phyloP scores from a whole-genome alignment of 805 yeast species.

The Candida verbasci region DNA sequence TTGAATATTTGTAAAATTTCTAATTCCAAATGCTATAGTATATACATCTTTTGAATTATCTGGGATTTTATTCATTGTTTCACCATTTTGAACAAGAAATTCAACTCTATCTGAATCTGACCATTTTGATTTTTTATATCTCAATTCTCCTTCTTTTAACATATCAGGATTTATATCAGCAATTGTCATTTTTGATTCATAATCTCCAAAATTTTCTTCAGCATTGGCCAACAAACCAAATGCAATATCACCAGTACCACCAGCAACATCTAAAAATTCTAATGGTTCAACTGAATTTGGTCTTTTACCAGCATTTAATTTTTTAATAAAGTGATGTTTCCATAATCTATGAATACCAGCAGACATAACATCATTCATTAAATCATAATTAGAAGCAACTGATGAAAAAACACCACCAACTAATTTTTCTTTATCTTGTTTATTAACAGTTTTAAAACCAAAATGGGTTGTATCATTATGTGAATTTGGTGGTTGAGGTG shows the following conservation, averaged over 20 bases:
- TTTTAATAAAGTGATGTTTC: constrained; percentile 86
- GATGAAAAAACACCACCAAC: constrained; percentile 89
- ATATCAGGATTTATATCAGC: constrained; percentile 96
- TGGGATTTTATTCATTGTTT: constrained; percentile 74
- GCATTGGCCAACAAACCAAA: constrained; percentile 94
- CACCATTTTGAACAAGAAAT: constrained; percentile 91
- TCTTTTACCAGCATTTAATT: constrained; percentile 89
- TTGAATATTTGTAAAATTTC: constrained; percentile 93
- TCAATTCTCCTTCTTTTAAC: constrained; percentile 85
- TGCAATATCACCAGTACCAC: constrained; percentile 98
- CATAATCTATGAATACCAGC: constrained; percentile 91
- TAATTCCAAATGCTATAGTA: constrained; percentile 95
- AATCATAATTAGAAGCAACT: constrained; percentile 90
- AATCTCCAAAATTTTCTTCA: constrained; percentile 66
- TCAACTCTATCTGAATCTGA: constrained; percentile 61
- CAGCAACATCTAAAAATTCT: constrained; percentile 92
- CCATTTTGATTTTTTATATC: constrained; percentile 59
- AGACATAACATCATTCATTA: constrained; percentile 98
- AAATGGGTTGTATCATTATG: constrained; percentile 73
- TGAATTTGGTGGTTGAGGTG: background rate
- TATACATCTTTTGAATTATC: constrained; percentile 90
- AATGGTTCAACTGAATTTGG: constrained; percentile 77
- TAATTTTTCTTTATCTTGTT: constrained; percentile 73
- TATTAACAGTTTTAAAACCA: constrained; percentile 80
- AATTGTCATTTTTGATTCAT: constrained; percentile 74